Evolutionary conservation across 2,329 filamentous ascomycete genomes (phyloP).

Genomic region (Scedosporium dehoogii): DNA sequence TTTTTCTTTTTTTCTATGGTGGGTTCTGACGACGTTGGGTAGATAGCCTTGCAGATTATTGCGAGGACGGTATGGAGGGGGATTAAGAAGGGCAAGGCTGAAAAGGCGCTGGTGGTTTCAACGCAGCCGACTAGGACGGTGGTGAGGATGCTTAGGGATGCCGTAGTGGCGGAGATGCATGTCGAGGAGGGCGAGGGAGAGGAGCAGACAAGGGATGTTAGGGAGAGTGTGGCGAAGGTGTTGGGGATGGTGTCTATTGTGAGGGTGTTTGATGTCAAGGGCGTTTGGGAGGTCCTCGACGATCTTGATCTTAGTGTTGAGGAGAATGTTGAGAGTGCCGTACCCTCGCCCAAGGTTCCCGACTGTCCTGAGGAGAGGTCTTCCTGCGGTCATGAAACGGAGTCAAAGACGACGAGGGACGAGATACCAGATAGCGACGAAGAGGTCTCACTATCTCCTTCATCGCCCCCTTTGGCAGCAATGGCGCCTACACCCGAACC

Average conservation of each 20-base stretch:
- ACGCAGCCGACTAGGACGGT: conserved; percentile 32
- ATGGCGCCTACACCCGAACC: neutral
- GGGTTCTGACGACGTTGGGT: conserved; percentile 6
- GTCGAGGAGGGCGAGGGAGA: conserved; percentile 8
- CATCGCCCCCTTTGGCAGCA: neutral
- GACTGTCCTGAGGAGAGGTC: neutral
- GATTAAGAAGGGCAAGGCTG: conserved; percentile 1
- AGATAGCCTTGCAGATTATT: conserved; percentile 40
- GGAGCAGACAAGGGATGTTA: neutral
- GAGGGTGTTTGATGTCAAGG: conserved; percentile 48
- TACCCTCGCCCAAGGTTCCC: neutral
- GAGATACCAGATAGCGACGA: conserved; percentile 9
- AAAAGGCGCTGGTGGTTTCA: conserved; percentile 35
- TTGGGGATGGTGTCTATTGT: conserved; percentile 44
- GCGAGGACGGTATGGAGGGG: conserved; percentile 26
- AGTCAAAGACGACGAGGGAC: conserved; percentile 1
- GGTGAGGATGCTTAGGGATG: conserved; percentile 29
- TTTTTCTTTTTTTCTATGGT: neutral
- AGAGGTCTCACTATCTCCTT: conserved; percentile 1
- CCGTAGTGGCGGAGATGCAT: conserved; percentile 8
- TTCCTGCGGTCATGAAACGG: neutral
- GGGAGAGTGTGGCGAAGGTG: conserved; percentile 20
- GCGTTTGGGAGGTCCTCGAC: conserved; percentile 44
- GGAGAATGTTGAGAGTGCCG: neutral
- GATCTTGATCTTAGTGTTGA: conserved; percentile 30